A percentile compares a stretch with the other conserved stretches of the same genome.
Evolutionary conservation across 1,284 basidiomycete genomes (phyloP).

Genomic region (Gymnopus androsaceus): DNA sequence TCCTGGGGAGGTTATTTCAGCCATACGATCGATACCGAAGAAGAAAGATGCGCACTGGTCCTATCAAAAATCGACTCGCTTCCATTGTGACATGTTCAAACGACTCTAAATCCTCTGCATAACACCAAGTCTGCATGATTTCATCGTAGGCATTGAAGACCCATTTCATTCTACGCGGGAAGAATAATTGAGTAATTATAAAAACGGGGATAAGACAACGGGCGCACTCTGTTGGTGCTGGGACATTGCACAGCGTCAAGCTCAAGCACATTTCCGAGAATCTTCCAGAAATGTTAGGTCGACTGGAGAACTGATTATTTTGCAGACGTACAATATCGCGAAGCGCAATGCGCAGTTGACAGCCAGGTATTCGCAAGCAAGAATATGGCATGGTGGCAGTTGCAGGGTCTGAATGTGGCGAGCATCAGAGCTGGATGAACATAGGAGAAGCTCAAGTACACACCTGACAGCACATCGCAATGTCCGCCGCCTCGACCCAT

Average conservation of each 20-base stretch:
- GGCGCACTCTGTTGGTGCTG: constrained; percentile 65
- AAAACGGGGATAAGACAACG: not conserved
- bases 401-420: constrained; percentile 61
- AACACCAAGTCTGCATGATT: constrained; percentile 61
- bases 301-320: not conserved
- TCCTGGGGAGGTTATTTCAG: constrained; percentile 36
- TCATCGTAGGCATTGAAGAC: constrained; percentile 64
- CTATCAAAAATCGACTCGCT: constrained; percentile 53
- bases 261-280: constrained; percentile 74
- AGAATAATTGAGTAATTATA: constrained; percentile 9
- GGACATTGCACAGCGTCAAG: constrained; percentile 67
- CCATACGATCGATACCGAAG: constrained; percentile 5
- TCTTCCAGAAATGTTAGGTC: constrained; percentile 33
- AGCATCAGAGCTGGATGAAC: too few species aligned
- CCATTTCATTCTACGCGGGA: constrained; percentile 64
- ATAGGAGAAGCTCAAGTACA: too few species aligned
- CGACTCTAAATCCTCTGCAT: constrained; percentile 64
- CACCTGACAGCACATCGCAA: constrained; percentile 66
- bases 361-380: constrained; percentile 61
- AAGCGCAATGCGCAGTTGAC: constrained; percentile 60
- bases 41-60: constrained; percentile 36
- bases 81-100: constrained; percentile 68
- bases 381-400: constrained; percentile 67
- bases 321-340: constrained; percentile 52
- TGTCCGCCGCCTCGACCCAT: constrained; percentile 75